phyloP scores from a whole-genome alignment of 306 rosid genomes.

The Acacia confusa region DNA sequence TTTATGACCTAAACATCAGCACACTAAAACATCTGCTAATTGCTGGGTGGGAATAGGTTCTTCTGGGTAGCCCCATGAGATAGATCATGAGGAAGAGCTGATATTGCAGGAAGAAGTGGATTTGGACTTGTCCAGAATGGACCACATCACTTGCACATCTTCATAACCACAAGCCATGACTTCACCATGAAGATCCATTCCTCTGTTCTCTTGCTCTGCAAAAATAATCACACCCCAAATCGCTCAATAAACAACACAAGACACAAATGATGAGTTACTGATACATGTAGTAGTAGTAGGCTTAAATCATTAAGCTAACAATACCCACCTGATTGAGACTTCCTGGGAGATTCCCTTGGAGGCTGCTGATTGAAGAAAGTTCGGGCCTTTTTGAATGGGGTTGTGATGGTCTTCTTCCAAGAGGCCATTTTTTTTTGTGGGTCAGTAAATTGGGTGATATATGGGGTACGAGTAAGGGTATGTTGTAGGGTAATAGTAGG shows the following conservation, averaged over 20 bases:
- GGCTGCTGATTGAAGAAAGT: conserved; percentile 78
- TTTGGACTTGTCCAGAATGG: conserved; percentile 88
- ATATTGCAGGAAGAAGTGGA: conserved; percentile 49
- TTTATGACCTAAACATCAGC: conserved; percentile 34
- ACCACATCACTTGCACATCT: conserved; percentile 99
- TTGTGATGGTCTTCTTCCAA: conserved; percentile 90
- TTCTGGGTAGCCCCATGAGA: not conserved
- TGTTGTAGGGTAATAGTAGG: not conserved
- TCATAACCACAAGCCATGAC: conserved; percentile 96
- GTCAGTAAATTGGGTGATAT: not conserved
- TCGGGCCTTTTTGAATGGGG: conserved; percentile 86
- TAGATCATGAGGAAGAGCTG: conserved; percentile 37
- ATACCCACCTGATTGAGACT: conserved; percentile 57
- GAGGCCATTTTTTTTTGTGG: conserved; percentile 54
- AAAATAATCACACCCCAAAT: not conserved
- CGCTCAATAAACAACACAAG: not conserved
- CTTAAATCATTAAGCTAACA: not conserved
- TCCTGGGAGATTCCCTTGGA: conserved; percentile 52
- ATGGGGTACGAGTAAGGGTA: conserved; percentile 13
- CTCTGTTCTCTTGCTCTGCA: conserved; percentile 62
- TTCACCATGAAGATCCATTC: conserved; percentile 81
- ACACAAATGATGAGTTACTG: not conserved
- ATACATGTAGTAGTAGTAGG: not conserved
- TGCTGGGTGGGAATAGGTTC: conserved; percentile 5
- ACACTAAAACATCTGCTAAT: conserved; percentile 42